Evolutionary conservation across 75 land plant genomes (phyloP), one percentile per base, ranked within the genome.

Genomic region (Ceratopteris richardii): DNA sequence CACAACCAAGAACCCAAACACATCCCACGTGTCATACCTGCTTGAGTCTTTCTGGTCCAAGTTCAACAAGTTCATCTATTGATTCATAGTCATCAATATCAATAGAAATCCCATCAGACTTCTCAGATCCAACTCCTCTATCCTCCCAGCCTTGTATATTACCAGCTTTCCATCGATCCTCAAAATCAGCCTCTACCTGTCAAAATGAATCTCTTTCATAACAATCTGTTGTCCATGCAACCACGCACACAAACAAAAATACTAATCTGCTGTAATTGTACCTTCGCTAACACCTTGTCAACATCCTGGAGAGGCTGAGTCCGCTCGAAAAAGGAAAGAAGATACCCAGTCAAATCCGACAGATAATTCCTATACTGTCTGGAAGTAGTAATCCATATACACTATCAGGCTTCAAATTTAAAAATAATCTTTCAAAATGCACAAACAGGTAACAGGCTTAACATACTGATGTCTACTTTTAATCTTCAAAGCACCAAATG

Each of bases 291-390:
- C 50, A 90, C 82, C 60, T 82, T 80, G 37, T 72, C 84, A n/a
- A 90, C 69, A 60, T 95, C 96, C 61, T 89, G 82, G 65, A 95
- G 64, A 27, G 99, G 99, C 57, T 95, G 87, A 28, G 91, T 95
- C 20, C 88, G 78, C 75, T 84, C 67, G 27, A 90, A 83, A 60
- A 95, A 86, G 6, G 82, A 90, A 21, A 83, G 53, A 17, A 95
- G 64, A 62, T 95, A 95, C 44, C 82, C 83, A 24, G 84, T 48
- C 39, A 90, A 41, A 40, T 77, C 74, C 51, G 71, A 68, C 44
- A 90, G 29, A 67, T 90, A 95, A 18, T 86, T 88, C 36, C 57
- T 72, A 69, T 95, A 95, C 62, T 90, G 79, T 64, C 91, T 95
- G 80, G 55, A 74, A 10, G 66, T 16, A 54, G 20, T 61, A 11